Conservation (phyloP, 148 eudicot species). For the Camellia sinensis region DNA sequence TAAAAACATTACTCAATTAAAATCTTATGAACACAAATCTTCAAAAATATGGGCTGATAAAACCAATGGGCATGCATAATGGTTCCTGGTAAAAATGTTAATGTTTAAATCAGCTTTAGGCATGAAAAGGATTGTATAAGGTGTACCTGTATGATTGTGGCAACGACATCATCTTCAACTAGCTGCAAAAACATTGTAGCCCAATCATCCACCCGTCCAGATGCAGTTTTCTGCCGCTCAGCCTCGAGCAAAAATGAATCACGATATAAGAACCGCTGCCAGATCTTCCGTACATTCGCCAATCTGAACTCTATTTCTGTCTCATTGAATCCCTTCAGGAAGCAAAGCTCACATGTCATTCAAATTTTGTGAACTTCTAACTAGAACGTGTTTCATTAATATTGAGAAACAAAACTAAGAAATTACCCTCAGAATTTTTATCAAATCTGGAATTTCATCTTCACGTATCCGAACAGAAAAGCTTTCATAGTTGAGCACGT, state of each 20-base stretch:
- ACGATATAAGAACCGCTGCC: constrained; percentile 85
- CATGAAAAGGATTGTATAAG: not conserved
- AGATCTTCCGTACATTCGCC: constrained; percentile 71
- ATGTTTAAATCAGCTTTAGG: not conserved
- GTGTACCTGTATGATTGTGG: constrained; percentile 77
- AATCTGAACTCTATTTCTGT: constrained; percentile 77
- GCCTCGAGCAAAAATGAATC: constrained; percentile 87
- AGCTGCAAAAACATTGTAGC: constrained; percentile 49
- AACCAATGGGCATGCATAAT: not conserved
- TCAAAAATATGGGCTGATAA: not conserved
- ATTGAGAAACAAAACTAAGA: not conserved
- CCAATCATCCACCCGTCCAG: constrained; percentile 61
- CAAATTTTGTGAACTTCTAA: not conserved
- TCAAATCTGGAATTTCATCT: constrained; percentile 78
- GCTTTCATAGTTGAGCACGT: constrained; percentile 82
- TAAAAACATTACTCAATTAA: not conserved
- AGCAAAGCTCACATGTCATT: not conserved
- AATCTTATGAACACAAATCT: not conserved
- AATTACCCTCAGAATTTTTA: constrained; percentile 65
- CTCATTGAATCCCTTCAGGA: constrained; percentile 62
- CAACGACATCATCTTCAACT: constrained; percentile 67
- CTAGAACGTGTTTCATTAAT: not conserved
- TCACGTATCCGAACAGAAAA: constrained; percentile 82
- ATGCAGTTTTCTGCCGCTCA: constrained; percentile 60
- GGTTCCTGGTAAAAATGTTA: not conserved